Base-by-base conservation (phyloP, 176 grass and related monocot genomes). In the Aegilops longissima region DNA sequence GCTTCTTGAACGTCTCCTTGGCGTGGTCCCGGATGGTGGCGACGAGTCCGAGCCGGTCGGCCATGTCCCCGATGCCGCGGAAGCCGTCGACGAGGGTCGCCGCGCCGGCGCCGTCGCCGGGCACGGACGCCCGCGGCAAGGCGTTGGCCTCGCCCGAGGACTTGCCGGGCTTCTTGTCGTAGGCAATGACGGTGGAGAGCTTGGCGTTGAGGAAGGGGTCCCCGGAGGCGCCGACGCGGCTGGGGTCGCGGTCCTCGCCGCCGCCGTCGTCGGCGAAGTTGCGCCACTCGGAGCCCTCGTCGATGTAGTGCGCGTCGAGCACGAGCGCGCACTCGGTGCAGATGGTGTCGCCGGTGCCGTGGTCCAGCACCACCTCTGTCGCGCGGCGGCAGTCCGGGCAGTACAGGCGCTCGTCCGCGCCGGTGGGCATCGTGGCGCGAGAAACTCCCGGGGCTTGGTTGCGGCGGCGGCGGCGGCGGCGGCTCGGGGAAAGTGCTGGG, bases 301-400 rank as follows among this genome's bases (percentile, higher is more conserved):
- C 87, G 84, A 92, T 64, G 87, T 59, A 89, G 84, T 42, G 61
- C 23, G 92, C 82, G n/a, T 93, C 92, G 21, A 93, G 88, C 59
- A 93, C 88, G 66, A 90, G 79, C 59, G 73, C 92, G 86, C 92
- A 93, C 88, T 93, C 92, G 39, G 88, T 88, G 86, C 92, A 93
- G 78, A 93, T 87, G 47, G 88, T 93, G 88, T 93, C 92, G 79
- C 92, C 92, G 49, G 79, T 77, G 78, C 73, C 16, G 88, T 87
- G 91, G 88, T 93, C 91, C 20, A 90, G 54, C 25, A 90, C 88
- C 54, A 73, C 88, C 88, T 83, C 74, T 31, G 92, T 90, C n/a
- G 24, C 2, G 73, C 79, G 78, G 34, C 20, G 62, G 88, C 92
- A 93, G 51, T 88, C 92, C 36, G 82, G 68, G 83, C 92, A 93